These are phyloP conservation scores for Fusarium staphyleae DNA, from an alignment of 2,329 filamentous ascomycete species.

Conservation along the genomic window DNA sequence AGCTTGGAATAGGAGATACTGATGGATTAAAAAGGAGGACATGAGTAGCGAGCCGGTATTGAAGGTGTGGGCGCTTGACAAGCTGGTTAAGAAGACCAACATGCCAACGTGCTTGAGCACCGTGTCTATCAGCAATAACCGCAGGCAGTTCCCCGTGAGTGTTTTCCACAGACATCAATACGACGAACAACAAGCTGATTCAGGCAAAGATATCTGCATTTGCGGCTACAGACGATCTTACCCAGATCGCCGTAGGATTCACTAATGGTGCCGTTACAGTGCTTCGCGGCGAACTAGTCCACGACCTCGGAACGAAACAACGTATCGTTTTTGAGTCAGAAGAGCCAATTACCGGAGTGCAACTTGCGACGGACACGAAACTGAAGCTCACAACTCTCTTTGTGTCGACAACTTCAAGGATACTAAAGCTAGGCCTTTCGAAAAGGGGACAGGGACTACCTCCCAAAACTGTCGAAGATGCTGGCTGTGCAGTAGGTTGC, in stretches of 20 bases:
- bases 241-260: slow-evolving; percentile 93
- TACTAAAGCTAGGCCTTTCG: slow-evolving; percentile 85
- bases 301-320: slow-evolving; percentile 93
- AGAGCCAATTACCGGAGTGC: slow-evolving; percentile 92
- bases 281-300: slow-evolving; percentile 90
- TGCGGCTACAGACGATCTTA: slow-evolving; percentile 83
- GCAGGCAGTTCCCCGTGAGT: slow-evolving; percentile 87
- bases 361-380: slow-evolving; percentile 65
- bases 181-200: slow-evolving; percentile 2
- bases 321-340: slow-evolving; percentile 96
- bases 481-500: slow-evolving; percentile 90
- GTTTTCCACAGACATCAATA: fast-evolving
- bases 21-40: slow-evolving; percentile 68
- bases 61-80: slow-evolving; percentile 98
- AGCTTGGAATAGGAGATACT: slow-evolving; percentile 3
- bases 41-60: slow-evolving; percentile 85
- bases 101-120: slow-evolving; percentile 88
- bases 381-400: slow-evolving; percentile 77
- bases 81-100: slow-evolving; percentile 91
- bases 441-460: slow-evolving; percentile 90
- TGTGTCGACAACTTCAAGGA: slow-evolving; percentile 87
- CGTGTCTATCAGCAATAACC: slow-evolving; percentile 84
- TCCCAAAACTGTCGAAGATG: slow-evolving; percentile 86
- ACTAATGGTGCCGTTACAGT: slow-evolving; percentile 94
- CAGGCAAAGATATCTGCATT: slow-evolving; percentile 78